Evolutionary conservation across 208 protist genomes (phyloP).

Genomic region (Herpetomonas muscarum): DNA sequence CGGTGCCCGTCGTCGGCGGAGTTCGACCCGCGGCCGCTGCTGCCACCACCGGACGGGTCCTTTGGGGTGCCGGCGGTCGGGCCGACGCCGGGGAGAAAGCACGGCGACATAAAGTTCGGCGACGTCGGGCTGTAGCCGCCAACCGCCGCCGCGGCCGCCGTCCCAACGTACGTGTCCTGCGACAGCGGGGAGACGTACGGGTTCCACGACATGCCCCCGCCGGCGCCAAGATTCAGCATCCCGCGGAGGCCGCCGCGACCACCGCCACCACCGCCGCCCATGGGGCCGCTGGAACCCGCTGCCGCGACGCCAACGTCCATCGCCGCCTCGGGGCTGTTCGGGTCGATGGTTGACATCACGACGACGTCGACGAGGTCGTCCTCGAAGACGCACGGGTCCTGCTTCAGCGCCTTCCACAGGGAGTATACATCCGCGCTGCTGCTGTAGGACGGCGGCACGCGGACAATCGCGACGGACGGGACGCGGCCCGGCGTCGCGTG

Average conservation of each 20-base stretch:
- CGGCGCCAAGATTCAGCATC: background rate
- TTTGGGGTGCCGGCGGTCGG: too few relatives aligned
- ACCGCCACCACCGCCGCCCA: background rate
- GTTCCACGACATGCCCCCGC: background rate
- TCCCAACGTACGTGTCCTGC: too few relatives aligned
- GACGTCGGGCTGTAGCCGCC: too few relatives aligned
- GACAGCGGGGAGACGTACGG: constrained; percentile 1
- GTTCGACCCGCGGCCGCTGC: too few relatives aligned
- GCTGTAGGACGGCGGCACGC: constrained; percentile 30
- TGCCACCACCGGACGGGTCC: too few relatives aligned
- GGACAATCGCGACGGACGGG: constrained; percentile 24
- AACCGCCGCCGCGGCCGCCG: too few relatives aligned
- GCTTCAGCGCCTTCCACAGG: constrained; percentile 31
- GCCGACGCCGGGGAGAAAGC: too few relatives aligned
- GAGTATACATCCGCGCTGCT: constrained; percentile 24
- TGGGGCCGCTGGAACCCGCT: background rate
- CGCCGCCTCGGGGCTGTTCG: constrained; percentile 23
- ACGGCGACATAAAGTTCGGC: too few relatives aligned
- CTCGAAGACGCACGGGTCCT: constrained; percentile 36
- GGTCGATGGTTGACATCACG: constrained; percentile 17
- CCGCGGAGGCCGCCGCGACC: background rate
- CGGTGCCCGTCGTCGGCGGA: background rate
- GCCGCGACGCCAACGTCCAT: background rate
- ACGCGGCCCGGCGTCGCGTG: constrained; percentile 23
- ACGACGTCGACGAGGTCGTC: constrained; percentile 54